Conservation (phyloP, 2,329 filamentous ascomycete genomes). For the Coniochaeta sp. region DNA sequence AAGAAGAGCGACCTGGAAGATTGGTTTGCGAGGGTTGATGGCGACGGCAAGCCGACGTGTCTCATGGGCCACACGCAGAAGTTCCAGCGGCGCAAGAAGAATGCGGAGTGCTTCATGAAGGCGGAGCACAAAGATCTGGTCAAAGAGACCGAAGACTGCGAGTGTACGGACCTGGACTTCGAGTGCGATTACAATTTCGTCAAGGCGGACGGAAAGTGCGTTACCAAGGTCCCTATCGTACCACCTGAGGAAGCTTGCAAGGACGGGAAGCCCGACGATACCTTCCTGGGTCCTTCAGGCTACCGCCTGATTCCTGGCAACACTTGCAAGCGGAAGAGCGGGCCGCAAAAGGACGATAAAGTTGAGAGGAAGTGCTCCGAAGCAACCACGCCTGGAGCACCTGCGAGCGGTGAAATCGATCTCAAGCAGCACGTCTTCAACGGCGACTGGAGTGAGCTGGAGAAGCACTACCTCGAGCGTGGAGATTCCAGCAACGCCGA, state of each 20-base stretch:
- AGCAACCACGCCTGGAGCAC: constrained; percentile 35
- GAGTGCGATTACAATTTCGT: constrained; percentile 95
- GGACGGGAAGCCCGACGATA: constrained; percentile 53
- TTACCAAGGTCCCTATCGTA: constrained; percentile 51
- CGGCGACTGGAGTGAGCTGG: constrained; percentile 40
- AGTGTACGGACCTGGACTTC: constrained; percentile 78
- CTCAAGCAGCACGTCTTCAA: constrained; percentile 56
- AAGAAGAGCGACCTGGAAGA: constrained; percentile 71
- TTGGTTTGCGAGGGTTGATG: constrained; percentile 79
- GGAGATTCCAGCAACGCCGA: constrained; percentile 52
- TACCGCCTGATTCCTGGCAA: constrained; percentile 88
- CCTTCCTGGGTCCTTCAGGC: constrained; percentile 78
- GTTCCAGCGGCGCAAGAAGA: constrained; percentile 76
- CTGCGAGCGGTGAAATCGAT: constrained; percentile 59
- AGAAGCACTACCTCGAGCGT: constrained; percentile 72
- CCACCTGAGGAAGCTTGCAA: constrained; percentile 70
- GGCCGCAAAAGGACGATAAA: constrained; percentile 60
- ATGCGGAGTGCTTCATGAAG: constrained; percentile 83
- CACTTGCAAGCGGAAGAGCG: constrained; percentile 54
- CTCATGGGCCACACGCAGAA: constrained; percentile 94
- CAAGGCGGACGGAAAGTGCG: constrained; percentile 60
- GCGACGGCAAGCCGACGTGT: constrained; percentile 74
- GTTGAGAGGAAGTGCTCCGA: constrained; percentile 73
- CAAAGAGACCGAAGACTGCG: constrained; percentile 64
- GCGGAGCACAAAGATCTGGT: constrained; percentile 74